phyloP scores from a whole-genome alignment of 345 rosid species.

The Hibiscus syriacus region DNA sequence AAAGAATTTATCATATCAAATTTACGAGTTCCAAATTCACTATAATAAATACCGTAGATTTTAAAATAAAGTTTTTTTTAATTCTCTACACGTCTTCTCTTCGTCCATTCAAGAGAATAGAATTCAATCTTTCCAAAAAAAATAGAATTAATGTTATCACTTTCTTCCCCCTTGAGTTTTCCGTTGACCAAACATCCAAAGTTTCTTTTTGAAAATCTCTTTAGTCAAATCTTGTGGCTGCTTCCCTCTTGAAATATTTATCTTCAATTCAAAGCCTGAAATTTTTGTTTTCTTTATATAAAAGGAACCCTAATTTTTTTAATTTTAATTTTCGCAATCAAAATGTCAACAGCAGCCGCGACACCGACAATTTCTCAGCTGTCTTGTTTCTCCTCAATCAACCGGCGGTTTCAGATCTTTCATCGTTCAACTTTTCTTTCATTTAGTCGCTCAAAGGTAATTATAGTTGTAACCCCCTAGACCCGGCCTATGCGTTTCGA shows the following conservation, averaged over 20 bases:
- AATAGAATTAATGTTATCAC: too few species aligned
- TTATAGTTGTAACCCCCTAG: too few species aligned
- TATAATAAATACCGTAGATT: too few species aligned
- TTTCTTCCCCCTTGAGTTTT: too few species aligned
- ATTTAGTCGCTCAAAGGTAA: slow-evolving; percentile 41
- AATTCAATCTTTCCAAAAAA: too few species aligned
- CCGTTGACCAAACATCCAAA: not conserved
- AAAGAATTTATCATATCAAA: too few species aligned
- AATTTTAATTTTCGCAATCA: not conserved
- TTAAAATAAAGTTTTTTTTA: too few species aligned
- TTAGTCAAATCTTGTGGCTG: not conserved
- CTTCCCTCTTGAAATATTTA: not conserved
- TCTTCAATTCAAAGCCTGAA: not conserved
- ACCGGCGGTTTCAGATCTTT: slow-evolving; percentile 40
- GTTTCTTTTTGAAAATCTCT: not conserved
- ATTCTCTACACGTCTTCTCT: too few species aligned
- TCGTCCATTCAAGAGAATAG: too few species aligned
- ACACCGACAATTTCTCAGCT: slow-evolving; percentile 50
- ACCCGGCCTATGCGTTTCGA: too few species aligned
- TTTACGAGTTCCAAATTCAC: too few species aligned
- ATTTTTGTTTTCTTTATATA: not conserved
- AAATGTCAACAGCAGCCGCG: slow-evolving; percentile 24
- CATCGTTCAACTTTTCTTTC: slow-evolving; percentile 21
- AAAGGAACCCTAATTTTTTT: not conserved
- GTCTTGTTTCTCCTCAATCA: slow-evolving; percentile 47